phyloP scores from a whole-genome alignment of 805 yeast genomes.

The Starmerella etchellsii region DNA sequence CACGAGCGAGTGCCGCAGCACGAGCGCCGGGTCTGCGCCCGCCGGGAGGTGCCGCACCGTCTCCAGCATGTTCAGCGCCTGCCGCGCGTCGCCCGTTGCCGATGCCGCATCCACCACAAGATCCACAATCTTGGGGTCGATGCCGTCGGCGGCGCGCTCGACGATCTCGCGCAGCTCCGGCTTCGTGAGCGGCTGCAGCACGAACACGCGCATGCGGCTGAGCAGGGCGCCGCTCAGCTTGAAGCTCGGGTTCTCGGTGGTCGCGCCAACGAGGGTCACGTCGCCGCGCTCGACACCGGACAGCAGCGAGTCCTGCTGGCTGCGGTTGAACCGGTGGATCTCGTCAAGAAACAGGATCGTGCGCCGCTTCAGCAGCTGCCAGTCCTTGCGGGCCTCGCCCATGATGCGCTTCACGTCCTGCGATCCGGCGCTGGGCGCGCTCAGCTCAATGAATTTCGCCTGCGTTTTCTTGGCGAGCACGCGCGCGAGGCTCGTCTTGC shows the following conservation, averaged over 20 bases:
- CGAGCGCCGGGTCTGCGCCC: conserved; percentile 25
- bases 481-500: conserved; percentile 75
- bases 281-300: conserved; percentile 78
- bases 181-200: conserved; percentile 40
- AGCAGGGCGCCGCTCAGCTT: conserved; percentile 69
- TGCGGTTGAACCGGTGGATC: conserved; percentile 72
- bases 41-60: conserved; percentile 28
- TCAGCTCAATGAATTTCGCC: conserved; percentile 58
- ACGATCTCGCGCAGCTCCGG: conserved; percentile 44
- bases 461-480: conserved; percentile 43
- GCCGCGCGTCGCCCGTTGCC: conserved; percentile 80
- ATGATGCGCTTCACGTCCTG: conserved; percentile 53
- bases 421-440: conserved; percentile 67
- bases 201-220: conserved; percentile 73
- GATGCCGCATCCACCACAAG: conserved; percentile 47
- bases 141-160: conserved; percentile 41
- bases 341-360: conserved; percentile 83
- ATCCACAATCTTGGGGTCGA: conserved; percentile 44
- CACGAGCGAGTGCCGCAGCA: conserved; percentile 40
- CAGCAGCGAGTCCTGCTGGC: conserved; percentile 78
- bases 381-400: conserved; percentile 36
- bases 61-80: conserved; percentile 70
- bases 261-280: conserved; percentile 82
- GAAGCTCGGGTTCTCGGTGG: conserved; percentile 87
- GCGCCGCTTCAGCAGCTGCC: conserved; percentile 36